phyloP scores from a whole-genome alignment of 148 eudicot genomes.

The Agrostemma githago region DNA sequence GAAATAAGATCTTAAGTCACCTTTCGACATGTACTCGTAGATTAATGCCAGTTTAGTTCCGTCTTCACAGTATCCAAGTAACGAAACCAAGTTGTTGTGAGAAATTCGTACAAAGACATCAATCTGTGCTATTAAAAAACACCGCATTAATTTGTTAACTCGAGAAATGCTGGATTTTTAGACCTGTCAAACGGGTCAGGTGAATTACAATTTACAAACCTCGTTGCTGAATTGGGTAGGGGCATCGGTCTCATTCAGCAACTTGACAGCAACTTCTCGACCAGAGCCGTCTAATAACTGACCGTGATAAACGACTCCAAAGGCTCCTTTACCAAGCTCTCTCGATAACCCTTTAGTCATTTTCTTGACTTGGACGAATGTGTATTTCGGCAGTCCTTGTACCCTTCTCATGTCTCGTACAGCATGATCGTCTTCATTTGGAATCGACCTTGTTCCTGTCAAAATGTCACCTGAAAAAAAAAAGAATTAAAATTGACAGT shows the following conservation, averaged over 20 bases:
- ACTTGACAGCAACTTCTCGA: slow-evolving; percentile 44
- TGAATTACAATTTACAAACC: slow-evolving; percentile 13
- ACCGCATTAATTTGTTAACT: neutral
- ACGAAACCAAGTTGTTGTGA: slow-evolving; percentile 38
- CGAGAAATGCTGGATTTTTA: no score
- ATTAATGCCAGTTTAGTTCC: slow-evolving; percentile 33
- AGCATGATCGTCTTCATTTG: neutral
- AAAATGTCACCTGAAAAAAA: neutral
- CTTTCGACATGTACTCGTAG: slow-evolving; percentile 45
- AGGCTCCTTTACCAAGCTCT: slow-evolving; percentile 38
- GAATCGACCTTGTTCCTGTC: neutral
- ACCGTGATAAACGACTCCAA: slow-evolving; percentile 39
- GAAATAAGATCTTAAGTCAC: slow-evolving; percentile 33
- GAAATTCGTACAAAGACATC: slow-evolving; percentile 30
- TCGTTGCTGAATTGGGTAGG: slow-evolving; percentile 37
- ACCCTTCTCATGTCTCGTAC: neutral
- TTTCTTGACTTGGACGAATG: slow-evolving; percentile 25
- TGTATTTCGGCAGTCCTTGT: slow-evolving; percentile 17
- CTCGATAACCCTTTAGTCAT: slow-evolving; percentile 31
- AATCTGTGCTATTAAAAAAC: slow-evolving; percentile 34
- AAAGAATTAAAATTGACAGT: neutral
- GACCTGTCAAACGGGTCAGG: neutral
- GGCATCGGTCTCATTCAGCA: slow-evolving; percentile 30
- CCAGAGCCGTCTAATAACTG: slow-evolving; percentile 13
- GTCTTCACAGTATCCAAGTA: slow-evolving; percentile 54